Evolutionary conservation across 208 protist species (phyloP).

Genomic region (Trypanosoma rangeli): DNA sequence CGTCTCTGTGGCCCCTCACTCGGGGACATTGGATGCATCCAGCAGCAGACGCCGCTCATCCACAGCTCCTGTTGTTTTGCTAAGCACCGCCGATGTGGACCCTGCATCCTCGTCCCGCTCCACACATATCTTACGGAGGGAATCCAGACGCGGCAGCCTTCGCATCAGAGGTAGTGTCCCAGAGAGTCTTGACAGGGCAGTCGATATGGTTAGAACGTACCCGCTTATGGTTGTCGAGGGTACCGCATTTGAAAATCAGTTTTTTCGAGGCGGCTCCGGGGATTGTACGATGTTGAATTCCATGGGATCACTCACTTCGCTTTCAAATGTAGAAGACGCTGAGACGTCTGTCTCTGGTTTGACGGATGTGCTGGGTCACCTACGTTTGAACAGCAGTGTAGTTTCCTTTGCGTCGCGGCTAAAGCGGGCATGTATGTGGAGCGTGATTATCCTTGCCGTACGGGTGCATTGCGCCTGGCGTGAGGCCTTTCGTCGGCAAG

Average conservation of each 20-base stretch:
- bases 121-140: background rate
- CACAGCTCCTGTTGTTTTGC: background rate
- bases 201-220: slow-evolving; percentile 70
- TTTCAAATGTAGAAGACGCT: background rate
- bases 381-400: slow-evolving; percentile 32
- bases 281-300: background rate
- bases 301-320: background rate
- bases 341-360: slow-evolving; percentile 5
- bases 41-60: background rate
- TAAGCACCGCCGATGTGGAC: background rate
- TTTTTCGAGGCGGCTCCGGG: background rate
- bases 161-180: background rate
- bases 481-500: slow-evolving; percentile 43
- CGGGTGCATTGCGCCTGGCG: slow-evolving; percentile 41
- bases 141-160: background rate
- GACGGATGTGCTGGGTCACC: background rate
- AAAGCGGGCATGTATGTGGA: slow-evolving; percentile 85
- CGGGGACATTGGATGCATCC: background rate
- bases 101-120: background rate
- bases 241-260: slow-evolving; percentile 77
- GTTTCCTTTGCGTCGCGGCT: slow-evolving; percentile 49
- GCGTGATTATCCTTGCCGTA: slow-evolving; percentile 45
- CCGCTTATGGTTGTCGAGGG: slow-evolving; percentile 66
- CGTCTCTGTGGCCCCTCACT: background rate
- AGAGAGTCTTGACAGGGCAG: slow-evolving; percentile 37